Base-by-base conservation (phyloP, 2,329 filamentous ascomycete species). In the Aspergillus tamarii region DNA sequence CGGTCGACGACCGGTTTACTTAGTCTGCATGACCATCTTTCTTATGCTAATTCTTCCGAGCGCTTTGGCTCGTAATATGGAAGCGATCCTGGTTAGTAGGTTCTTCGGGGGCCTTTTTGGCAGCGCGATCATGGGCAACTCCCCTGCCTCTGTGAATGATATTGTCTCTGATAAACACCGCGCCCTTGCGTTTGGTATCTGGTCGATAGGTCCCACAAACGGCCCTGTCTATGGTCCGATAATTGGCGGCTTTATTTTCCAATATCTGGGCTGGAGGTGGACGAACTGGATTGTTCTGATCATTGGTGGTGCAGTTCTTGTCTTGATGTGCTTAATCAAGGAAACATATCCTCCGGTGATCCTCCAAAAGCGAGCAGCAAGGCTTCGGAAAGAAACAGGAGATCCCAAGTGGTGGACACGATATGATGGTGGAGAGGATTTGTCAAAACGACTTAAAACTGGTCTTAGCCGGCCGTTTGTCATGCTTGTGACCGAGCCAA, bases 231-330 rank as follows among this genome's bases (percentile, higher is more conserved):
- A 86, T 43, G 88, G 89, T 0, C 89, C 90, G 0, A 77, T 93
- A 0, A 89, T 96, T 28, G 92, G 92, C 10, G 93, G 92, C 0
- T 94, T 95, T 68, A 85, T 90, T 0, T 91, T 80, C 8, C 67
- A 80, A 62, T 77, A 77, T 66, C 80, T 94, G 2, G 92, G 92
- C 4, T 97, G 93, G 93, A 81, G 92, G 36, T 96, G 92, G 91
- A 89, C 88, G 9, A 91, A 91, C 71, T 96, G 91, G 90, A 82
- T 94, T n/a, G 85, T 90, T 19, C 78, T 94, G 69, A 93, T 95
- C 60, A 83, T 91, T 11, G 84, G 85, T 0, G 91, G 87, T 1
- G 81, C 83, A 0, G 86, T 86, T 0, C 85, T 88, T 60, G 64
- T 84, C 19, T 76, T 88, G 66, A 84, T 92, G 70, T 72, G 80